Evolutionary conservation across 2,329 filamentous ascomycete species (phyloP), one percentile per base, ranked within the genome.

Genomic region (Diplodia scrobiculata): DNA sequence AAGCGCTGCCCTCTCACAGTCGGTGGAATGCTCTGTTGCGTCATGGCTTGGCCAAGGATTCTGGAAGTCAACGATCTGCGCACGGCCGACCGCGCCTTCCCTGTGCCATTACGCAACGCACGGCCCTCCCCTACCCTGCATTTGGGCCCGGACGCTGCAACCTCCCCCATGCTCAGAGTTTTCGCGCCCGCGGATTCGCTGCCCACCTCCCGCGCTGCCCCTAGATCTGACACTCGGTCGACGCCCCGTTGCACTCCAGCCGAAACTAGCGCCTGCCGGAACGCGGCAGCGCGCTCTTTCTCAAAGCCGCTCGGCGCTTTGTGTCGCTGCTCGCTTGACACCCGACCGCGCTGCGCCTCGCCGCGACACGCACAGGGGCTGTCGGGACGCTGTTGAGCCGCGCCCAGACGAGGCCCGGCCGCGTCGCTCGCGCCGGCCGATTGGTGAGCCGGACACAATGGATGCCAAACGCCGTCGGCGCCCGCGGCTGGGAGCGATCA

Each of bases 221-320:
- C 81, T 90, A 65, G 86, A 87, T 70, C 89, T 89, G 87, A 87
- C 88, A 48, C 86, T 89, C 68, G 87, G 84, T 36, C 71, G 86
- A 89, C 73, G 86, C 89, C 78, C 80, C 90, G 41, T 84, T 21
- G 52, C 52, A 38, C 29, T 27, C 52, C 76, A 84, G 19, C 85
- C 87, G 73, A 89, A 85, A 78, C 89, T 71, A 86, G 90, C 71
- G 89, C 87, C 76, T n/a, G 52, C 25, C 58, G 58, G 58, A 32
- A 34, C 58, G 45, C 58, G 58, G 58, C 58, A 62, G 5, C 58
- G 45, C 45, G 25, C 45, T 11, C 58, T 11, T 29, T 6, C 25
- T 19, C 17, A 17, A 45, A 11, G 13, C 54, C 21, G 36, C 19
- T 19, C 19, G 53, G 19, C 34, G 17, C 29, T 17, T n/a, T 54